Evolutionary conservation across 208 protist genomes (phyloP).

Genomic region (Leishmania gerbilli): DNA sequence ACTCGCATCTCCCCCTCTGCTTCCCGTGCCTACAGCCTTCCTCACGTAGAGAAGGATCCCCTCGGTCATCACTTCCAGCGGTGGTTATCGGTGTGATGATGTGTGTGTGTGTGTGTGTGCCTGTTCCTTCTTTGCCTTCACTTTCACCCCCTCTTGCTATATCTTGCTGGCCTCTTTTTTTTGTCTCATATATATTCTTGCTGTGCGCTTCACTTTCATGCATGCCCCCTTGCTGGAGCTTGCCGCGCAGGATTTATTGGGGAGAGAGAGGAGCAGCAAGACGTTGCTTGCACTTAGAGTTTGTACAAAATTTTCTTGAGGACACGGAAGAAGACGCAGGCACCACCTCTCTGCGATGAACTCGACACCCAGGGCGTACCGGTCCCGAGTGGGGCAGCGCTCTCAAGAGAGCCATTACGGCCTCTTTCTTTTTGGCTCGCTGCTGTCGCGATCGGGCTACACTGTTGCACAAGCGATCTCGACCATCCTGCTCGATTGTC

Average conservation of each 20-base stretch:
- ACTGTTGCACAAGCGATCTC: not conserved
- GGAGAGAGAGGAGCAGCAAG: not conserved
- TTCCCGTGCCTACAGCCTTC: not conserved
- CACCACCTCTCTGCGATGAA: not conserved
- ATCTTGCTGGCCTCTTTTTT: slow-evolving; percentile 8
- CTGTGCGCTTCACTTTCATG: not conserved
- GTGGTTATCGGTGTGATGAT: not conserved
- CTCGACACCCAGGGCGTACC: not conserved
- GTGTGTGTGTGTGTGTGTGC: not conserved
- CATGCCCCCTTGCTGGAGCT: not conserved
- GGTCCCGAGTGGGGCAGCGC: too few relatives aligned
- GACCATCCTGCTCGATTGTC: not conserved
- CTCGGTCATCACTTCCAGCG: not conserved
- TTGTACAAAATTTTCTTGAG: not conserved
- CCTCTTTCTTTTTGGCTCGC: not conserved
- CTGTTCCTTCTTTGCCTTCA: not conserved
- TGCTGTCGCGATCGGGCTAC: too few relatives aligned
- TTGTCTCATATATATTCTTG: not conserved
- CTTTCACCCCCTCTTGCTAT: slow-evolving; percentile 1
- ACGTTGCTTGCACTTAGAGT: too few relatives aligned
- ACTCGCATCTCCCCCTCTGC: not conserved
- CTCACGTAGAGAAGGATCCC: not conserved
- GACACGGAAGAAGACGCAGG: not conserved
- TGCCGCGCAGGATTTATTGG: not conserved
- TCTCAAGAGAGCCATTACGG: not conserved